Conservation (phyloP, 2,329 filamentous ascomycete species). For the Aspergillus melleus region DNA sequence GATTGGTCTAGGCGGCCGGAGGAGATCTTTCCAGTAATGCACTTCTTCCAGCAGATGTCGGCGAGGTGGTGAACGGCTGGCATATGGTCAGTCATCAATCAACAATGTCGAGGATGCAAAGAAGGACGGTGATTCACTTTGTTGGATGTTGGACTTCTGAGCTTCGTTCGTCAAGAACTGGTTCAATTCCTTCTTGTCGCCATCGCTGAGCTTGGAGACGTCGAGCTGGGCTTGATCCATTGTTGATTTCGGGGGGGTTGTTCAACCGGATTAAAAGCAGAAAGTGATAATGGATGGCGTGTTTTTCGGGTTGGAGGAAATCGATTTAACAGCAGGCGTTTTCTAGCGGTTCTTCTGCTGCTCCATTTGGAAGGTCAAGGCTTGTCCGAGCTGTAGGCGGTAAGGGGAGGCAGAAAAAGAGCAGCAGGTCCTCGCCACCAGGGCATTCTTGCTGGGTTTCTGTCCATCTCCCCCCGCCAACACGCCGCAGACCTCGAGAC, state of each 20-base stretch:
- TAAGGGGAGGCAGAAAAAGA: not conserved
- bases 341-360: too few relatives aligned
- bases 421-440: not conserved
- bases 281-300: not conserved
- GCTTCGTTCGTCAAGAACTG: conserved; percentile 81
- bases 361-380: not conserved
- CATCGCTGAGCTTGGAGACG: conserved; percentile 72
- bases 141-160: conserved; percentile 68
- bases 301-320: not conserved
- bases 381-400: not conserved
- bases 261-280: not conserved
- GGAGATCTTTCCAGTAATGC: conserved; percentile 73
- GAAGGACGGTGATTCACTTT: conserved; percentile 40
- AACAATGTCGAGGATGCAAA: not conserved
- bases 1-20: conserved; percentile 69
- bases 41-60: conserved; percentile 93
- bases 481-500: too few relatives aligned
- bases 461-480: too few relatives aligned
- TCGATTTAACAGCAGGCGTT: not conserved
- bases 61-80: conserved; percentile 66
- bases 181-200: conserved; percentile 84
- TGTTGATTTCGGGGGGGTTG: conserved; percentile 8
- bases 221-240: conserved; percentile 54
- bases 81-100: not conserved
- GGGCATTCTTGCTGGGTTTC: not conserved